Conservation (phyloP, 2,329 filamentous ascomycete species). For the Beauveria medogensis region DNA sequence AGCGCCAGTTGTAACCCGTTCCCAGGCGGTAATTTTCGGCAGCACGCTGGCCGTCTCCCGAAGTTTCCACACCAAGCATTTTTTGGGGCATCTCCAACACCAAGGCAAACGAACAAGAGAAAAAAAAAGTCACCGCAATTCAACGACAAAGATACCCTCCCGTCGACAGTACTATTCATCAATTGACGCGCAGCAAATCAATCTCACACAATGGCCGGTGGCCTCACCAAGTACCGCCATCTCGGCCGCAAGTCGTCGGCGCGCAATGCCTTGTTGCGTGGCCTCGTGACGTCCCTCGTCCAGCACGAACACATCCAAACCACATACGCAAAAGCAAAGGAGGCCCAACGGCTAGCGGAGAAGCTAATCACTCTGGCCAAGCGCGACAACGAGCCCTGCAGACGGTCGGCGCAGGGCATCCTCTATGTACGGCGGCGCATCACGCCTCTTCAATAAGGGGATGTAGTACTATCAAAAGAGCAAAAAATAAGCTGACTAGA, state of each 20-base stretch:
- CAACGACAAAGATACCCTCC: not conserved
- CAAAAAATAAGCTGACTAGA: not conserved
- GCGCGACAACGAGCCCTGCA: slow-evolving; percentile 77
- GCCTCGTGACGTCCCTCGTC: slow-evolving; percentile 91
- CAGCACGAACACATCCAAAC: slow-evolving; percentile 89
- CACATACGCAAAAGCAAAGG: slow-evolving; percentile 94
- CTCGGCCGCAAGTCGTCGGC: slow-evolving; percentile 80
- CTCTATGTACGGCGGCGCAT: slow-evolving; percentile 62
- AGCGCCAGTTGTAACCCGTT: not conserved
- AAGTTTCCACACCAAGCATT: slow-evolving; percentile 25
- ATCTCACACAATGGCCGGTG: slow-evolving; percentile 64
- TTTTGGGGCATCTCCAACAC: not conserved
- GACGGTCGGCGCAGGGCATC: slow-evolving; percentile 66
- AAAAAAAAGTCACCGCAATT: not conserved
- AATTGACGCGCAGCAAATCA: not conserved
- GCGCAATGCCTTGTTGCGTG: slow-evolving; percentile 85
- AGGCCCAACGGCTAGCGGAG: slow-evolving; percentile 87
- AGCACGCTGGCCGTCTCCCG: slow-evolving; percentile 12
- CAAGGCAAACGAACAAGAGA: not conserved
- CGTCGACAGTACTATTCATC: not conserved
- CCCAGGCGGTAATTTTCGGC: slow-evolving; percentile 10
- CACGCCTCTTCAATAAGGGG: not conserved
- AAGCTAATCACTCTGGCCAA: slow-evolving; percentile 92
- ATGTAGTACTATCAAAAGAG: too few species aligned
- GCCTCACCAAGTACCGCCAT: slow-evolving; percentile 79